Percentiles rank a stretch among this genome's conserved stretches.
phyloP scores from a whole-genome alignment of 306 rosid species.

The Quillaja saponaria region DNA sequence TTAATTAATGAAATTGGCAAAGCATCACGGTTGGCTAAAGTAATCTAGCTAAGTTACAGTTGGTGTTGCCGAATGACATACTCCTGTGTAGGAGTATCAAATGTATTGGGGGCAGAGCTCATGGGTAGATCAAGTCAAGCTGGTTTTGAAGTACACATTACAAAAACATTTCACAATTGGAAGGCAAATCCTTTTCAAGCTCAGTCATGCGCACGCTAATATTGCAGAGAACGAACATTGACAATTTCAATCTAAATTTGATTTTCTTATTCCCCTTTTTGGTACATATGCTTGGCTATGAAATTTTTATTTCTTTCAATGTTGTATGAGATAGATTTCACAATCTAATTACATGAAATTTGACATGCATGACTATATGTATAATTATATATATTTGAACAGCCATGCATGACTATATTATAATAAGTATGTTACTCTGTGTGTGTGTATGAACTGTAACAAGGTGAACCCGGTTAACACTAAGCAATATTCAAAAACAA shows the following conservation, averaged over 20 bases:
- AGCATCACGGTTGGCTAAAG: neutral
- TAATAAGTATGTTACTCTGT: too few relatives aligned
- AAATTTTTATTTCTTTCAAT: too few relatives aligned
- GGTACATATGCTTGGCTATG: too few relatives aligned
- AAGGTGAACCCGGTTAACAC: too few relatives aligned
- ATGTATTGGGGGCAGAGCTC: neutral
- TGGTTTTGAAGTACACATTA: neutral
- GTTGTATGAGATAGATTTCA: too few relatives aligned
- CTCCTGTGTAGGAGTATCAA: neutral
- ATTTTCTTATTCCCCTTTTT: too few relatives aligned
- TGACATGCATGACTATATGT: too few relatives aligned
- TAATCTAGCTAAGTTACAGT: neutral
- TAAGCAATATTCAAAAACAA: too few relatives aligned
- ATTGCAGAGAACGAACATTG: neutral
- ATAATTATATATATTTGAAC: too few relatives aligned
- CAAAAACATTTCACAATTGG: neutral
- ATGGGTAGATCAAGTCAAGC: neutral
- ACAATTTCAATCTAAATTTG: neutral
- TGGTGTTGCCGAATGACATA: neutral
- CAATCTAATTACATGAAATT: too few relatives aligned
- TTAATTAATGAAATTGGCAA: neutral
- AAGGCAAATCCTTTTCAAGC: neutral
- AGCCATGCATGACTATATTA: too few relatives aligned
- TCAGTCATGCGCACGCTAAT: conserved; percentile 2
- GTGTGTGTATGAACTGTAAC: too few relatives aligned